A percentile compares a stretch with the other conserved stretches of the same genome.
Conservation (phyloP, 768 basidiomycete genomes). For the Mrakia hoshinonis region DNA sequence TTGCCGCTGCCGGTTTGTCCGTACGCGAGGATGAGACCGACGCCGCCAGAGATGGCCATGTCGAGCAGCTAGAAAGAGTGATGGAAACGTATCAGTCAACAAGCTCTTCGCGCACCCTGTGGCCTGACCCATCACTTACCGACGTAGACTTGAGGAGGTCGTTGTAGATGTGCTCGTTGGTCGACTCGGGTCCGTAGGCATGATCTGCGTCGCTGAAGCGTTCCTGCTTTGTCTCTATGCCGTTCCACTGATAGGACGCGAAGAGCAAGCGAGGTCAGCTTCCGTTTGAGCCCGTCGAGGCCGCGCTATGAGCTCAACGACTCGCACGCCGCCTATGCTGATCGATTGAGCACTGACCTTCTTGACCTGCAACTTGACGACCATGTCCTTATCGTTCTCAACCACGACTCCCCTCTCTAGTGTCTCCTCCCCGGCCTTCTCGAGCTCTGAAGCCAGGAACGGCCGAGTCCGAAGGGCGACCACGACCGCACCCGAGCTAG, state of each 20-base stretch:
- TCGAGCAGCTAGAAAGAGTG: constrained; percentile 8
- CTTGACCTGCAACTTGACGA: constrained; percentile 7
- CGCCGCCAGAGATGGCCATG: constrained; percentile 17
- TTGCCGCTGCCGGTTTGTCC: constrained; percentile 22
- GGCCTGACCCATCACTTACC: neutral
- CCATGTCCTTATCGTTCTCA: neutral
- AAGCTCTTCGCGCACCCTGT: too few species aligned
- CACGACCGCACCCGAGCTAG: neutral
- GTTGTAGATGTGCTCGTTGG: neutral
- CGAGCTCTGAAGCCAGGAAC: constrained; percentile 11
- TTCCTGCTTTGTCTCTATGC: constrained; percentile 1
- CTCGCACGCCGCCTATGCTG: too few species aligned
- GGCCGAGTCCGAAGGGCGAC: constrained; percentile 25
- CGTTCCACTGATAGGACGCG: neutral
- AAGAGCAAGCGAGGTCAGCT: too few species aligned
- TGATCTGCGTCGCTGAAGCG: too few species aligned
- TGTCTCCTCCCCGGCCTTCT: neutral
- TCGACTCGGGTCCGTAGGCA: neutral
- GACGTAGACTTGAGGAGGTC: neutral
- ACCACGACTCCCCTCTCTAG: constrained; percentile 1
- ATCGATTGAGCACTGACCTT: constrained; percentile 21
- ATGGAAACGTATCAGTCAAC: neutral
- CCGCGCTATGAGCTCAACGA: too few species aligned
- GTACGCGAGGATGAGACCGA: constrained; percentile 13
- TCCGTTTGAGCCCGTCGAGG: neutral